Percentiles rank a stretch among this genome's conserved stretches.
phyloP scores from a whole-genome alignment of 1,284 basidiomycete genomes.

The Tylopilus sp. region DNA sequence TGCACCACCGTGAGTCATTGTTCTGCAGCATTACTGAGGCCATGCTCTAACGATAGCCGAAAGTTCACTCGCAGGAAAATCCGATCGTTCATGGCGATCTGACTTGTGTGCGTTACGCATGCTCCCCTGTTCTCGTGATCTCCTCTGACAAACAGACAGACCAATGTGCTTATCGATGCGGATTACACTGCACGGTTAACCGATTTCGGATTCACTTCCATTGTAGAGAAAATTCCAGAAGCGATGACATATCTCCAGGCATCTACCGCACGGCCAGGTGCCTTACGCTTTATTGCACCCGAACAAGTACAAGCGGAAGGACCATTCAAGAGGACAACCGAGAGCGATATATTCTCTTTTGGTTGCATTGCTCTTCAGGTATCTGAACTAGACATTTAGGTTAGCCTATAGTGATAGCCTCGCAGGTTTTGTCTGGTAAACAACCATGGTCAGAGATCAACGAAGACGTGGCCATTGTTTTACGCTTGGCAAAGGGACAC shows the following conservation, averaged over 20 bases:
- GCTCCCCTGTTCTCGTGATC: background rate
- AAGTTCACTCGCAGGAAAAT: background rate
- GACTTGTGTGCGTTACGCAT: no score
- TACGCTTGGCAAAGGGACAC: background rate
- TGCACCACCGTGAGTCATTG: background rate
- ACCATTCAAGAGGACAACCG: background rate
- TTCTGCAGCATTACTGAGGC: background rate
- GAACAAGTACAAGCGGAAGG: background rate
- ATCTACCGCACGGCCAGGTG: constrained; percentile 10
- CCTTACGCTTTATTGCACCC: constrained; percentile 14
- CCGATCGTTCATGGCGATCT: background rate
- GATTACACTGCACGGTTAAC: background rate
- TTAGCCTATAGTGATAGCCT: background rate
- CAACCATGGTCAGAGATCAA: constrained; percentile 8
- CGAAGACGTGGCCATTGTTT: background rate
- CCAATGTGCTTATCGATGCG: constrained; percentile 18
- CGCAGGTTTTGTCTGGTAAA: constrained; percentile 11
- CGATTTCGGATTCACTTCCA: constrained; percentile 4
- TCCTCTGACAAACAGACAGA: constrained; percentile 3
- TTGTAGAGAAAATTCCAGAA: constrained; percentile 1
- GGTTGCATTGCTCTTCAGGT: constrained; percentile 9
- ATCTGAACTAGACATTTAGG: background rate
- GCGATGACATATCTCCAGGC: constrained; percentile 11
- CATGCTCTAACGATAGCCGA: no score
- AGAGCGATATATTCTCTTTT: constrained; percentile 10